Percentiles rank a stretch among this genome's conserved stretches.
These are phyloP conservation scores for Centrapalus pauciflorus DNA, from an alignment of 129 eudicot species.

Conservation along the genomic window DNA sequence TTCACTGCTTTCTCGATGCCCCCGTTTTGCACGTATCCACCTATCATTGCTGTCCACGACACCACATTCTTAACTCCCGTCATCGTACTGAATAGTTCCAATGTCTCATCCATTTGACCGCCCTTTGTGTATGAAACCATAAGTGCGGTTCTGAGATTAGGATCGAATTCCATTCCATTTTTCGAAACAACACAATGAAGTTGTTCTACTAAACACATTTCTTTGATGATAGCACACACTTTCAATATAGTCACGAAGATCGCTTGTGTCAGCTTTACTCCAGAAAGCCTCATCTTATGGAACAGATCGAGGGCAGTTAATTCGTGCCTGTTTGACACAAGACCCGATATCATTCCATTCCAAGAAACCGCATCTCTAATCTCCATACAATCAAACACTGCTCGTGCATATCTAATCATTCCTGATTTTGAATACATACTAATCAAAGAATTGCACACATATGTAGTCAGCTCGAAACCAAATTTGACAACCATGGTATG, in stretches of 20 bases:
- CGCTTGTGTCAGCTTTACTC: constrained; percentile 44
- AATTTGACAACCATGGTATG: constrained; percentile 63
- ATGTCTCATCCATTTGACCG: constrained; percentile 52
- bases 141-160: constrained; percentile 61
- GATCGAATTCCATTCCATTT: constrained; percentile 47
- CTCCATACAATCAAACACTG: constrained; percentile 54
- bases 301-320: constrained; percentile 60
- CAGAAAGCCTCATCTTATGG: constrained; percentile 47
- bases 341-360: constrained; percentile 84
- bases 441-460: constrained; percentile 75
- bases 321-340: constrained; percentile 56
- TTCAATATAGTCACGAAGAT: constrained; percentile 51
- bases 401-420: constrained; percentile 43
- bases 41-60: constrained; percentile 81
- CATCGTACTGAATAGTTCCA: constrained; percentile 45
- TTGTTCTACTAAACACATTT: constrained; percentile 49
- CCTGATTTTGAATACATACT: constrained; percentile 79
- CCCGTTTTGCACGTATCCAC: constrained; percentile 70
- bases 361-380: constrained; percentile 59
- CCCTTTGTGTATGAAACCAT: constrained; percentile 67
- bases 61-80: constrained; percentile 49
- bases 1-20: constrained; percentile 32
- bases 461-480: constrained; percentile 61
- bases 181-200: constrained; percentile 54
- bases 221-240: constrained; percentile 60